Conservation (phyloP, 495 filamentous ascomycete genomes). For the Penicillium crystallinum region DNA sequence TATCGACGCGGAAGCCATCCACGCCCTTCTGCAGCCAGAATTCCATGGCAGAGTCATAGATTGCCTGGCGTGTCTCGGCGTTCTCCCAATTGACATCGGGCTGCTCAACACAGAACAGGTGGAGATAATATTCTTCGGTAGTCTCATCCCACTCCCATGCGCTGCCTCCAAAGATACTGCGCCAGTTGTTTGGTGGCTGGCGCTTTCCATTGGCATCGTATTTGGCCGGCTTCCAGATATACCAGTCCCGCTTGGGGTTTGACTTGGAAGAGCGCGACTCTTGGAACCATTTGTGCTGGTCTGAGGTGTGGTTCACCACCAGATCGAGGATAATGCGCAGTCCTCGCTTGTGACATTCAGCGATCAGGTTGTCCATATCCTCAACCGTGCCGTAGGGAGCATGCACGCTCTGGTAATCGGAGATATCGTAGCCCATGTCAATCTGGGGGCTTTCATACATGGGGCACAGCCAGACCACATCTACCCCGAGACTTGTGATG, state of each 20-base stretch:
- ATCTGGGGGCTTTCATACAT: constrained; percentile 49
- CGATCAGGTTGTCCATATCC: constrained; percentile 50
- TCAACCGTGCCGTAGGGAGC: constrained; percentile 50
- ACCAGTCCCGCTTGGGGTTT: constrained; percentile 53
- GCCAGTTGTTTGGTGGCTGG: constrained; percentile 57
- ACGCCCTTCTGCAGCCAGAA: constrained; percentile 52
- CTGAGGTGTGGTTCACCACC: constrained; percentile 56
- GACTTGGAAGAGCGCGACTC: constrained; percentile 43
- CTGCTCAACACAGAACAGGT: constrained; percentile 47
- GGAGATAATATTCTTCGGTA: constrained; percentile 50
- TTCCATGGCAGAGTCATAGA: constrained; percentile 43
- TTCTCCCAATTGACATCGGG: constrained; percentile 57
- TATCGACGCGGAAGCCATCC: constrained; percentile 54
- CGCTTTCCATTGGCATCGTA: constrained; percentile 46
- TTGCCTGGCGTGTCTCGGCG: constrained; percentile 38
- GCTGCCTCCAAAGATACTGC: constrained; percentile 47
- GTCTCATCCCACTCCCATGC: constrained; percentile 51
- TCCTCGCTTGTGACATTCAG: constrained; percentile 42
- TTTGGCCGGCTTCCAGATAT: constrained; percentile 51
- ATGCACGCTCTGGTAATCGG: constrained; percentile 54
- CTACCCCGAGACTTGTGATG: constrained; percentile 40
- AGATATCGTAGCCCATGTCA: constrained; percentile 53
- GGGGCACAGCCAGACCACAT: constrained; percentile 38
- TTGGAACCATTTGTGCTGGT: constrained; percentile 54
- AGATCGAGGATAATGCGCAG: constrained; percentile 54